Base-by-base conservation (phyloP, 352 stramenopile genomes). In the Pythium rishiriense region DNA sequence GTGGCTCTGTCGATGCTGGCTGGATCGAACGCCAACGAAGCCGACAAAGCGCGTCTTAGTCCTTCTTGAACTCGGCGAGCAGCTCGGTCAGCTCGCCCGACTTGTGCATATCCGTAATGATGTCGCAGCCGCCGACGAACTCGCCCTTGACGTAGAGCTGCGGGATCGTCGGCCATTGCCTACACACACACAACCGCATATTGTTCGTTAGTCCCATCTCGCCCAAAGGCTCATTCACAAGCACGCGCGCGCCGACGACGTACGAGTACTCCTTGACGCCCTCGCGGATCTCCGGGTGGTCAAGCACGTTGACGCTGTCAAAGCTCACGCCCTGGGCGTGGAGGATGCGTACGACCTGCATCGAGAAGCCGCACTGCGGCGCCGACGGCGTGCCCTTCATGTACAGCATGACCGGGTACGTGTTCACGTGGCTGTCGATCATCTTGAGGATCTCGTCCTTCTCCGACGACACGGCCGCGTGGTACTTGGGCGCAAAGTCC, bases 101-200 rank as follows among this genome's bases (percentile, higher is more conserved):
- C 73, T 97, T 90, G 83, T 88, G 91, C 88, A 98, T 91, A 70
- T 98, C 85, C 54, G 83, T 96, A 64, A 99, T 77, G 79, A 99
- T 99, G 84, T 99, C 98, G 79, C 97, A 99, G 55, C 98, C 98
- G 35, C 98, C 98, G 56, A 99, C 84, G 72, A 99, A 99, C 76
- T 99, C 97, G 59, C 97, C 97, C 60, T 98, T 97, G 29, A 99
- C 96, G 78, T 99, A 99, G 15, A 99, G 80, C 82, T 99, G 97
- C 54, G 96, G 97, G 76, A 98, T 98, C 53, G 94, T 98, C 19
- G 94, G 96, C 94, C 93, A 99, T 90, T 96, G 74, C 69, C 88
- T 96, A 31, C 49, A 51, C 49, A 67, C 8, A 37, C 66, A 59
- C 35, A 57, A 31, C 33, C 15, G 57, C 33, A 47, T n/a, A 1